Evolutionary conservation across 1,284 basidiomycete species (phyloP).

Genomic region (Xerocomus minutiporus): DNA sequence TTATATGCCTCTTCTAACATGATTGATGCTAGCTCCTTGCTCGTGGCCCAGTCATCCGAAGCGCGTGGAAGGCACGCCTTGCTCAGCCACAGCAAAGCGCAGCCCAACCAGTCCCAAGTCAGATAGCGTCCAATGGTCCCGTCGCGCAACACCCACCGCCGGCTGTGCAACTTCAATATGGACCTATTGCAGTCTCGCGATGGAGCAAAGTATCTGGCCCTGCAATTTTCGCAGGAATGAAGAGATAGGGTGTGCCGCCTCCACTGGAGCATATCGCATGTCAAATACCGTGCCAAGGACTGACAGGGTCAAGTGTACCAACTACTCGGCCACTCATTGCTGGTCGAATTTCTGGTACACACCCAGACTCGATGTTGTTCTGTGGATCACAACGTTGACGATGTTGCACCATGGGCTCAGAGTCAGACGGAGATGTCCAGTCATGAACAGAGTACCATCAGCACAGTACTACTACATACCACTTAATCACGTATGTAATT

Average conservation of each 20-base stretch:
- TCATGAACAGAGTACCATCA: conserved; percentile 4
- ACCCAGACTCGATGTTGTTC: conserved; percentile 5
- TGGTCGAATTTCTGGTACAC: conserved; percentile 9
- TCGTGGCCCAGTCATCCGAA: conserved; percentile 55
- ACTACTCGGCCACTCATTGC: conserved; percentile 1
- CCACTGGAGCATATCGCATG: background rate
- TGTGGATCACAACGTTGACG: conserved; percentile 7
- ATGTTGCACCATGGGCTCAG: conserved; percentile 2
- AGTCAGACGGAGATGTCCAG: conserved; percentile 2
- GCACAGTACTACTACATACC: conserved; percentile 10
- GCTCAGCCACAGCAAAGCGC: conserved; percentile 28
- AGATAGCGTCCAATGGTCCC: conserved; percentile 21
- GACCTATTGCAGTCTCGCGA: conserved; percentile 54
- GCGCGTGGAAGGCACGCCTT: conserved; percentile 61
- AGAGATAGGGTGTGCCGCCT: conserved; percentile 40
- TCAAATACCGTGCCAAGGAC: conserved; percentile 5
- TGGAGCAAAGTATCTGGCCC: conserved; percentile 76
- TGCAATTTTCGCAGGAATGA: conserved; percentile 54
- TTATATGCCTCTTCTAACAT: conserved; percentile 7
- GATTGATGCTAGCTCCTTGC: conserved; percentile 51
- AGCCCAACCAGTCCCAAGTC: conserved; percentile 13
- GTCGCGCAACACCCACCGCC: conserved; percentile 20
- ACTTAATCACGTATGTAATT: conserved; percentile 15
- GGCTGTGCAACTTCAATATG: conserved; percentile 50
- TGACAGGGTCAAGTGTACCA: conserved; percentile 5